Evolutionary conservation across 805 yeast genomes (phyloP).

Genomic region (Priceomyces haplophilus): DNA sequence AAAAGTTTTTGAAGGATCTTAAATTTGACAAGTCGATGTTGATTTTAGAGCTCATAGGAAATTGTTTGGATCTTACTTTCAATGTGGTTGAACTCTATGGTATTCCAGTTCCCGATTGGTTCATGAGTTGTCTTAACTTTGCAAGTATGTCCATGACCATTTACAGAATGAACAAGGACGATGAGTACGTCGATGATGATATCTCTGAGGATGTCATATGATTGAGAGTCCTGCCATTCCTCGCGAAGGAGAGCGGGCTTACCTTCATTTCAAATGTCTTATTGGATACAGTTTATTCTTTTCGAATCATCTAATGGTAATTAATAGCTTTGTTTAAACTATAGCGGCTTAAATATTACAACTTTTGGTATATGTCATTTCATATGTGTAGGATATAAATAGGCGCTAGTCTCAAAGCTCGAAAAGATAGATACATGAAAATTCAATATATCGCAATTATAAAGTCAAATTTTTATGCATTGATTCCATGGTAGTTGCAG

Average conservation of each 20-base stretch:
- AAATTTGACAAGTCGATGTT: conserved; percentile 43
- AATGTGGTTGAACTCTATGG: conserved; percentile 38
- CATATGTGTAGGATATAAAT: no score
- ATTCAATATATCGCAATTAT: no score
- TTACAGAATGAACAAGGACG: conserved; percentile 48
- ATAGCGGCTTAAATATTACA: no score
- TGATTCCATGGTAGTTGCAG: conserved; percentile 5
- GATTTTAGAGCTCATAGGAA: conserved; percentile 39
- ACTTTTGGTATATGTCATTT: no score
- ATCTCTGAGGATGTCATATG: conserved; percentile 39
- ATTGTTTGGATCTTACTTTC: conserved; percentile 38
- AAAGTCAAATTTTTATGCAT: no score
- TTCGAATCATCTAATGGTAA: no score
- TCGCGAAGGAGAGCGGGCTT: background rate
- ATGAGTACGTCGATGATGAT: conserved; percentile 44
- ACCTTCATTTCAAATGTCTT: background rate
- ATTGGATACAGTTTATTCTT: no score
- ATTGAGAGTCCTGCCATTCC: background rate
- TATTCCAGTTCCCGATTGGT: conserved; percentile 38
- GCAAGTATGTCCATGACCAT: conserved; percentile 47
- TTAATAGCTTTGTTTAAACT: no score
- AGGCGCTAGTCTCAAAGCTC: no score
- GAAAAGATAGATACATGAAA: no score
- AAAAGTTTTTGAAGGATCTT: conserved; percentile 40
- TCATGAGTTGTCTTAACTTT: conserved; percentile 38